Percentiles rank a stretch among this genome's conserved stretches.
Evolutionary conservation across 2,329 filamentous ascomycete genomes (phyloP).

Genomic region (Trichoderma sp.): DNA sequence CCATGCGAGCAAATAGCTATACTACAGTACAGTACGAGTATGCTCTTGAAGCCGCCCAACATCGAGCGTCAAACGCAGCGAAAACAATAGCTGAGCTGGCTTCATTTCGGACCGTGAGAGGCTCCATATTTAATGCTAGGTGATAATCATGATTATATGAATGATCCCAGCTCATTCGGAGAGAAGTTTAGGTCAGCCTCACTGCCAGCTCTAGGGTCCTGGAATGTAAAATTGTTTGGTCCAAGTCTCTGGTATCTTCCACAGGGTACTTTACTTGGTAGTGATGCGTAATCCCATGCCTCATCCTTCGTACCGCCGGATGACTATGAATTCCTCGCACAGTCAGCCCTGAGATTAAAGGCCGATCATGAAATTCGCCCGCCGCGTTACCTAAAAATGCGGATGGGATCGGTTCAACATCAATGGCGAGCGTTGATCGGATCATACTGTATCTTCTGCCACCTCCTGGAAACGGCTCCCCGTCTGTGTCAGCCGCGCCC

Average conservation of each 20-base stretch:
- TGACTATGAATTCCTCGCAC: background rate
- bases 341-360: background rate
- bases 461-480: background rate
- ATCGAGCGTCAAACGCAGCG: background rate
- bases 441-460: background rate
- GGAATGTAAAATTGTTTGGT: background rate
- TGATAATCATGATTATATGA: background rate
- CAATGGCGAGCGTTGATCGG: background rate
- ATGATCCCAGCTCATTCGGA: conserved; percentile 7
- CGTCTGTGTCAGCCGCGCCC: background rate
- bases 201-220: background rate
- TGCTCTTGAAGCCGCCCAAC: background rate
- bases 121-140: conserved; percentile 1
- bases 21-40: no score
- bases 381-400: background rate
- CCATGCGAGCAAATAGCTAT: background rate
- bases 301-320: background rate
- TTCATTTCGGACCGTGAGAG: conserved; percentile 5
- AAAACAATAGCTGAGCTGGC: background rate
- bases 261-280: background rate
- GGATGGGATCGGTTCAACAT: background rate
- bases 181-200: conserved; percentile 1
- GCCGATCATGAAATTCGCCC: background rate
- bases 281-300: background rate
- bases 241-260: background rate